These are phyloP conservation scores for Colletotrichum godetiae DNA, from an alignment of 2,329 filamentous ascomycete species.

Conservation along the genomic window DNA sequence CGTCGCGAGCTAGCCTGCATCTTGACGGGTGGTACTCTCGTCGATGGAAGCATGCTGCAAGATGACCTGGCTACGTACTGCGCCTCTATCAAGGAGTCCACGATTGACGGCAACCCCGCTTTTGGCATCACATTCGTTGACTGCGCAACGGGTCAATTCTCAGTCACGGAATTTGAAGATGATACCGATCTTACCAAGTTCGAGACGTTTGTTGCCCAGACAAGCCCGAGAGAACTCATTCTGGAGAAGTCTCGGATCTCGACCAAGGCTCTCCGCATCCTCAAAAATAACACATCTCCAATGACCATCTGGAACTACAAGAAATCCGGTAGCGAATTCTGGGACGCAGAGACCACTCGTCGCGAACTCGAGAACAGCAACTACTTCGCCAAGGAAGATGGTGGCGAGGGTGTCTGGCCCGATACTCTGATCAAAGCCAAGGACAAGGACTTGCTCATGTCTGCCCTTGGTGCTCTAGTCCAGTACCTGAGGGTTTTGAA, in stretches of 20 bases:
- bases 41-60: constrained; percentile 96
- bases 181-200: constrained; percentile 96
- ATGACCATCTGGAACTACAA: constrained; percentile 96
- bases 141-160: constrained; percentile 95
- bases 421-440: constrained; percentile 76
- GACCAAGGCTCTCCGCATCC: constrained; percentile 87
- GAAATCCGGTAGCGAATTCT: constrained; percentile 89
- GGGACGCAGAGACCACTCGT: constrained; percentile 84
- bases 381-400: constrained; percentile 77
- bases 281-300: constrained; percentile 94
- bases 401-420: constrained; percentile 75
- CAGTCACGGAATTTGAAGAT: constrained; percentile 90
- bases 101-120: constrained; percentile 78
- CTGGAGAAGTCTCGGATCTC: constrained; percentile 90
- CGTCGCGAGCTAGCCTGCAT: constrained; percentile 90
- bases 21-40: constrained; percentile 90
- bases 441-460: constrained; percentile 87
- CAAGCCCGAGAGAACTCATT: constrained; percentile 85
- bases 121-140: constrained; percentile 97
- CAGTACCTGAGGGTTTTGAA: constrained; percentile 90
- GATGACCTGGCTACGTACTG: constrained; percentile 98
- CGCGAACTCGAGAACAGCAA: constrained; percentile 83
- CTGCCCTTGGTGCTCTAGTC: constrained; percentile 87
- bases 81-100: constrained; percentile 89
- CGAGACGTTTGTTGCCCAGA: constrained; percentile 96